Evolutionary conservation across 257 asterid genomes (phyloP).

Genomic region (Thymus mandschuricus): DNA sequence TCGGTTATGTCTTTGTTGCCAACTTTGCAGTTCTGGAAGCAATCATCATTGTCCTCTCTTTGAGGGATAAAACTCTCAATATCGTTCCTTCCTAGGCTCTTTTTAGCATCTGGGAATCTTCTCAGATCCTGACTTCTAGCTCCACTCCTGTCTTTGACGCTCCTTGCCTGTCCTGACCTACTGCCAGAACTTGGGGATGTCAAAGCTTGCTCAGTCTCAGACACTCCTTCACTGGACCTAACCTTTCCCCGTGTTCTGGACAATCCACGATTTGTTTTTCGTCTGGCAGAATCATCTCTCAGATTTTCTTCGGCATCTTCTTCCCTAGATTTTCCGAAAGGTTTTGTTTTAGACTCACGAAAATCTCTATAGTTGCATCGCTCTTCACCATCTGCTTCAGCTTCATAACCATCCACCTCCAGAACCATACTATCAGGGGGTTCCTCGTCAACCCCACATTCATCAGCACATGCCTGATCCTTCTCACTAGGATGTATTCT

Average conservation of each 20-base stretch:
- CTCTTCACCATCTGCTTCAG: conserved; percentile 68
- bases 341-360: conserved; percentile 61
- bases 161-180: conserved; percentile 67
- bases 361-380: conserved; percentile 54
- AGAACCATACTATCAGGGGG: conserved; percentile 48
- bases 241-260: conserved; percentile 67
- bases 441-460: conserved; percentile 66
- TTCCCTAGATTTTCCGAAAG: conserved; percentile 71
- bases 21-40: conserved; percentile 79
- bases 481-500: conserved; percentile 42
- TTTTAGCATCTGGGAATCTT: conserved; percentile 59
- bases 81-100: conserved; percentile 40
- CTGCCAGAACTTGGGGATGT: conserved; percentile 74
- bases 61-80: conserved; percentile 50
- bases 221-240: conserved; percentile 63
- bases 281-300: conserved; percentile 73
- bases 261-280: conserved; percentile 62
- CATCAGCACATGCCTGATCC: conserved; percentile 56
- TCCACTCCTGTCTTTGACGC: conserved; percentile 57
- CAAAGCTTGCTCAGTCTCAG: conserved; percentile 70
- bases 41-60: conserved; percentile 88
- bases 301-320: conserved; percentile 71
- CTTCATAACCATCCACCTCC: conserved; percentile 53
- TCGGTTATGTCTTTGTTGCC: conserved; percentile 80
- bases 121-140: conserved; percentile 53